Conservation (phyloP, 371 early-diverging fungal species). For the Sporodiniella umbellata region DNA sequence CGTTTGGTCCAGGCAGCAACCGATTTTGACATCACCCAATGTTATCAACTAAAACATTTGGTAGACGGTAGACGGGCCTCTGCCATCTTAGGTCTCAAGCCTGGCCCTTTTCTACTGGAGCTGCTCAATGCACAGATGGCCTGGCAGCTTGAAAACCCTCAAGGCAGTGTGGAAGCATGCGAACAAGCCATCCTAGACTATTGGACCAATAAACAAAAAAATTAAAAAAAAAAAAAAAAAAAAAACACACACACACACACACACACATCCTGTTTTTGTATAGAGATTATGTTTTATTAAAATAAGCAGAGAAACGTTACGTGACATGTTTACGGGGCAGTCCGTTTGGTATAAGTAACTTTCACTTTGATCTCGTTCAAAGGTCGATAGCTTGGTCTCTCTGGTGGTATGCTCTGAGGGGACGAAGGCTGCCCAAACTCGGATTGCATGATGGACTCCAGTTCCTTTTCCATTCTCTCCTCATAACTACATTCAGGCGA, state of each 20-base stretch:
- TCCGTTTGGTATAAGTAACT: slow-evolving; percentile 18
- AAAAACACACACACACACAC: no score
- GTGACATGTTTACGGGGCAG: no score
- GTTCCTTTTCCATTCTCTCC: slow-evolving; percentile 20
- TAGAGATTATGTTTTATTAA: no score
- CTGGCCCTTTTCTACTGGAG: slow-evolving; percentile 60
- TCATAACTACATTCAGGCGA: slow-evolving; percentile 17
- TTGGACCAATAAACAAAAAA: slow-evolving; percentile 29
- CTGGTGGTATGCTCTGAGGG: background rate
- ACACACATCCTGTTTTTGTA: no score
- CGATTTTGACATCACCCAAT: slow-evolving; percentile 49
- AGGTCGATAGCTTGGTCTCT: slow-evolving; percentile 20
- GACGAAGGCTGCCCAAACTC: slow-evolving; percentile 14
- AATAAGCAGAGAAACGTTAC: no score
- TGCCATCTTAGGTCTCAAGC: slow-evolving; percentile 53
- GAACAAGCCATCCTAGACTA: slow-evolving; percentile 30
- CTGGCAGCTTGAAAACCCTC: slow-evolving; percentile 73
- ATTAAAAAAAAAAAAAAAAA: no score
- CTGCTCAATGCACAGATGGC: slow-evolving; percentile 60
- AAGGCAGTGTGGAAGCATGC: slow-evolving; percentile 60
- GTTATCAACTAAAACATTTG: slow-evolving; percentile 58
- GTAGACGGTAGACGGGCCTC: slow-evolving; percentile 67
- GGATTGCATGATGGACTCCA: slow-evolving; percentile 15
- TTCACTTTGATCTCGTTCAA: slow-evolving; percentile 18
- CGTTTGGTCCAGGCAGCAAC: slow-evolving; percentile 30